Base-by-base conservation (phyloP, 2,329 filamentous ascomycete species). In the Aspergillus versicolor region DNA sequence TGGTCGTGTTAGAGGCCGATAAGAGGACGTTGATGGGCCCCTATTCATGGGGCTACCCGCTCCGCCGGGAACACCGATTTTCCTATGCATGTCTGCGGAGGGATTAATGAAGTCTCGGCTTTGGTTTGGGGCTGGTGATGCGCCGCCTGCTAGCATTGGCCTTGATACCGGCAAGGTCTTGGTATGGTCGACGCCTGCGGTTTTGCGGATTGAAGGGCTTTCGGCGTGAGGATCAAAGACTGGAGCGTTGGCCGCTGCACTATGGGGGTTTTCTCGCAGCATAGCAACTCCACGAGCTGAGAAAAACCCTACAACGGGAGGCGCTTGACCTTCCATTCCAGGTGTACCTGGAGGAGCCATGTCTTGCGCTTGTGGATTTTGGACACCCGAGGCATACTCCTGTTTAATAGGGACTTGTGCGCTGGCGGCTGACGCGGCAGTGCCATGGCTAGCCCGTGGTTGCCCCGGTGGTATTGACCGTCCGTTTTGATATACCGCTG, bases 191-290 rank as follows among this genome's bases (percentile, higher is more conserved):
- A 97, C 83, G 2, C 92, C 92, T 0, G 89, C 89, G 0, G 93
- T 97, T 70, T 93, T 92, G 60, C 91, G 85, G 68, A 96, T 92
- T 0, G 92, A 94, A 0, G 92, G 92, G 60, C 88, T 91, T 66
- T 92, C 88, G 5, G 86, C 82, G 57, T 86, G 86, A 3, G 88
- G 89, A 65, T 92, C 88, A 72, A 92, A 93, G 22, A 81, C 77
- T 12, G 84, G 78, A 4, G 75, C 71, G 4, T 79, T 72, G 3
- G 73, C 68, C 34, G 76, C 75, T 9, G 70, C 76, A 46, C 64
- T 71, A 61, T 78, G 77, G 41, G 72, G 77, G 63, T 79, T 77
- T 56, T 84, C 81, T 5, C 83, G 78, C 5, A 87, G 69, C 56
- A 81, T 77, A 54, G 81, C 82, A 6, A 88, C 82, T 24, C 86